Base-by-base conservation (phyloP, 2,329 filamentous ascomycete genomes). In the Fusarium robinianum region DNA sequence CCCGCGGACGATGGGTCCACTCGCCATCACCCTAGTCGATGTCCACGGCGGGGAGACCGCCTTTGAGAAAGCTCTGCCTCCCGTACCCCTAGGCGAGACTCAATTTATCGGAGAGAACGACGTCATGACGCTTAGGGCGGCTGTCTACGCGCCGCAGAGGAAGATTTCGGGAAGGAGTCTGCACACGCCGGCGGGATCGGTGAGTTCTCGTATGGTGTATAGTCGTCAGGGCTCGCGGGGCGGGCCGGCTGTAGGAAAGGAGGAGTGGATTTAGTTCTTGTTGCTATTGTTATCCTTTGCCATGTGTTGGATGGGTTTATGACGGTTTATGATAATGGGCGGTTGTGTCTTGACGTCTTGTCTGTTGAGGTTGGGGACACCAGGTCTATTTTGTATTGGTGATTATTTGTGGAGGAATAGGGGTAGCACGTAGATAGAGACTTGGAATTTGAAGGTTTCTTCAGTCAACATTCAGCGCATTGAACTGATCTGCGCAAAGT, bases 81-180 rank as follows among this genome's bases (percentile, higher is more conserved):
- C 72, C 0, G 64, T 70, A 6, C 69, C 72, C 14, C 35, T 58
- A 14, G 39, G 44, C 19, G 44, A 27, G 55, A 62, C 22, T 9
- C 49, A 56, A 26, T 46, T 37, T 9, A 52, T 44, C 22, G 25
- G 60, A 11, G 51, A 59, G 4, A 60, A 65, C 3, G 61, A 65
- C 9, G 57, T 68, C 19, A 63, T 67, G 15, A 75, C 70, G 2
- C 67, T 82, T 3, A 79, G 72, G 44, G 74, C 80, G 3, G 69
- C 72, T 2, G 76, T 81, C 5, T 83, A 83, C 60, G 72, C 67
- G 41, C 74, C 76, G 0, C 62, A 68, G 14, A 31, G 19, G 14
- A 38, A 34, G 32, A 48, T 12, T 10, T 38, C 51, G 23, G 48
- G 36, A 5, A 46, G 51, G 10, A 57, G 45, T 24, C 51, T 55